Evolutionary conservation across 2,329 filamentous ascomycete genomes (phyloP), one percentile per base, ranked within the genome.

Genomic region (Aspergillus latus): DNA sequence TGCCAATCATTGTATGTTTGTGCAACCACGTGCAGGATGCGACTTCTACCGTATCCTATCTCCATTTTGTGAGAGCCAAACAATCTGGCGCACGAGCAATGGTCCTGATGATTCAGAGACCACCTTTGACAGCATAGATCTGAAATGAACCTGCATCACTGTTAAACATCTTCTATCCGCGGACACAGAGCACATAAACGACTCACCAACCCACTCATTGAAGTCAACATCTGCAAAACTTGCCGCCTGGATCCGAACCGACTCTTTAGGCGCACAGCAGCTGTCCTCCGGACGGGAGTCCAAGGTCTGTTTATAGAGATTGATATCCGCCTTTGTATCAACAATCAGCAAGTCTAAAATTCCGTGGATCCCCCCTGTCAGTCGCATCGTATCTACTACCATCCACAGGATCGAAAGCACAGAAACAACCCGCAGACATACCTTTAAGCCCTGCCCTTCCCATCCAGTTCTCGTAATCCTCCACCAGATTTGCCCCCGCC

Each of bases 401-500:
- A 21, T 21, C 21, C 21, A 21, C 21, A 21, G 21, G 21, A 21
- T 21, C 21, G 21, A 21, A 21, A 21, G 21, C 21, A 21, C 21
- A 21, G 21, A 21, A 21, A 21, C 21, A 21, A 21, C 21, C 21
- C 21, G 21, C 21, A 21, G 21, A 21, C 21, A 21, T 21, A 21
- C 21, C 21, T 21, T 21, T 21, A 21, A 21, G 34, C 34, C 34
- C 34, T 9, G 13, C 34, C 9, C 34, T 26, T 40, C 34, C 11
- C 6, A n/a, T 6, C 21, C 78, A 86, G 6, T 47, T 34, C 53
- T 83, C 75, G 68, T 87, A 87, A 50, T 81, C 76, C 1, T 39
- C 60, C 0, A 83, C 74, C 56, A 72, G 66, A 58, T 82, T 84
- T 0, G 84, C 83, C 0, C 84, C 83, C 1, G 82, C 76, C 29